phyloP scores from a whole-genome alignment of 306 rosid genomes.

The Calophaca sinica region DNA sequence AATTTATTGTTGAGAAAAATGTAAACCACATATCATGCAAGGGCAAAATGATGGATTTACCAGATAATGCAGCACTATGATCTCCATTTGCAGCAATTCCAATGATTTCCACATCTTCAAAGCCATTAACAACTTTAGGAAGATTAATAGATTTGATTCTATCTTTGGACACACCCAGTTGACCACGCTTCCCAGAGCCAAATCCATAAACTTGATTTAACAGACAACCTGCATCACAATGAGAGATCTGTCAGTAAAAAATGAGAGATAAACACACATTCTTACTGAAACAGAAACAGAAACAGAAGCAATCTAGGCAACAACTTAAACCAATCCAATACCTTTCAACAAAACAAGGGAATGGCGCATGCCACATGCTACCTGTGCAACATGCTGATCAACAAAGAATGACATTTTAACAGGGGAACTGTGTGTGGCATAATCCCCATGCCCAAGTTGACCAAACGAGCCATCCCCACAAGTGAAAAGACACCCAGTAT shows the following conservation, averaged over 20 bases:
- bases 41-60: slow-evolving; percentile 49
- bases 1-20: neutral
- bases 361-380: slow-evolving; percentile 96
- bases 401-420: slow-evolving; percentile 64
- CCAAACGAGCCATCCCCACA: slow-evolving; percentile 96
- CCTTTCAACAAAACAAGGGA: slow-evolving; percentile 84
- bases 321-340: slow-evolving; percentile 40
- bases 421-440: slow-evolving; percentile 62
- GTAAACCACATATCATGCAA: slow-evolving; percentile 31
- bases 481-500: slow-evolving; percentile 66
- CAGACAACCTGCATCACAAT: slow-evolving; percentile 55
- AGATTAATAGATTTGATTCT: slow-evolving; percentile 60
- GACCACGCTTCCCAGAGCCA: slow-evolving; percentile 94
- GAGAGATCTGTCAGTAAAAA: slow-evolving; percentile 2
- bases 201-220: slow-evolving; percentile 71
- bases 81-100: slow-evolving; percentile 83
- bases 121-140: slow-evolving; percentile 58
- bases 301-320: slow-evolving; percentile 3
- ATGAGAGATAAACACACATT: neutral
- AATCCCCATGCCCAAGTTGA: slow-evolving; percentile 95
- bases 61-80: slow-evolving; percentile 86
- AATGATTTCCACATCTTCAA: slow-evolving; percentile 59
- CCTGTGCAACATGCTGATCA: slow-evolving; percentile 59
- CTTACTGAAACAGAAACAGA: neutral
- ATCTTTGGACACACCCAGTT: slow-evolving; percentile 70